Evolutionary conservation across 352 stramenopile genomes (phyloP), one percentile per base, ranked within the genome.

Genomic region (Globisporangium acanthophoron): DNA sequence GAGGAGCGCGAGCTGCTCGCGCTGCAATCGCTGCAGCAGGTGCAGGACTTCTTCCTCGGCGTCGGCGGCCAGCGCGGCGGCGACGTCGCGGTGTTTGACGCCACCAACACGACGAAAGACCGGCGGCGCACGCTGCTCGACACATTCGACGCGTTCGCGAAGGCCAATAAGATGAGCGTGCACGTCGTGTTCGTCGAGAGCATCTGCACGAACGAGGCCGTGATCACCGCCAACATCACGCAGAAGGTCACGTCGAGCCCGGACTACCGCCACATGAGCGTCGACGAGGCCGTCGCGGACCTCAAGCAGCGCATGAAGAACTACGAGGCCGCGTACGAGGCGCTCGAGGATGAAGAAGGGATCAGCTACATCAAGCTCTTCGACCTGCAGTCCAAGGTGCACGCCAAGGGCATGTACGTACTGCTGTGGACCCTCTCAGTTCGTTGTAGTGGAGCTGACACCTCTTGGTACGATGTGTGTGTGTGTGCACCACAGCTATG

Each of bases 151-250:
- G 53, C 61, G 47, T 93, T 93, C 52, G 76, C 79, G 0, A 74
- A 70, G 31, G 54, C 61, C 11, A 54, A 91, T 61, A 77, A 89
- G 50, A 87, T 84, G 47, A 91, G 76, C 54, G 80, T 93, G 33
- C 84, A 91, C 69, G 78, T 97, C 27, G 88, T 98, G 48, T 97
- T 98, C 69, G 71, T 98, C 15, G 94, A 98, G 66, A 93, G 76
- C 43, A 95, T 98, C 56, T 97, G 90, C 71, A 94, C 94, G 55
- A 91, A 95, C 61, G 88, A 97, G 54, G 84, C 87, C 2, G 87
- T 97, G 64, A 89, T 95, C 55, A 79, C 85, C 27, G 78, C 78
- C 33, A 94, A 92, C 56, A 90, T 96, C 44, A 76, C 74, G 45
- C 82, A 92, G 53, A 91, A 90, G 52, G 67, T 93, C 29, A 69